These are phyloP conservation scores for Albophoma yamanashiensis DNA, from an alignment of 2,329 filamentous ascomycete genomes.

Conservation along the genomic window DNA sequence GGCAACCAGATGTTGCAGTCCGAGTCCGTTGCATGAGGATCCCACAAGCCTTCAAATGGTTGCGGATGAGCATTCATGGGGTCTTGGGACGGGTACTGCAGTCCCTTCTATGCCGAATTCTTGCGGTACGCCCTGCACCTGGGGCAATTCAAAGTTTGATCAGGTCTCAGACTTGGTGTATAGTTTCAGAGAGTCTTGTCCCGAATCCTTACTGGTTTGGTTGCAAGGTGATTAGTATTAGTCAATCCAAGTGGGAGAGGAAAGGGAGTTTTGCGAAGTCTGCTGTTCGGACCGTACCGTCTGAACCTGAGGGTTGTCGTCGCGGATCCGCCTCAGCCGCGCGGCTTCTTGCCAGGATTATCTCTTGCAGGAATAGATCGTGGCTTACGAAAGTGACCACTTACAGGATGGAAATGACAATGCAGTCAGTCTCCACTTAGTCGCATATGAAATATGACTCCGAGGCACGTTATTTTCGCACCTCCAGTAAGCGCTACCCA, in stretches of 20 bases:
- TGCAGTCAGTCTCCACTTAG: neutral
- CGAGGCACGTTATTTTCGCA: neutral
- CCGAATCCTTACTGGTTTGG: neutral
- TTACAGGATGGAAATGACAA: neutral
- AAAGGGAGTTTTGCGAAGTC: neutral
- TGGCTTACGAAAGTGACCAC: neutral
- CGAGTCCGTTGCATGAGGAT: neutral
- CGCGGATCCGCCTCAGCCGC: neutral
- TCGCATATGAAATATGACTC: neutral
- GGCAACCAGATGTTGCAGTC: neutral
- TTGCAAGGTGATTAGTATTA: neutral
- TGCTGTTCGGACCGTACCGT: neutral
- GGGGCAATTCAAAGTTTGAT: neutral
- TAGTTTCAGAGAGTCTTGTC: neutral
- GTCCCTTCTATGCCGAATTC: neutral
- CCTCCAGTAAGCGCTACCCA: neutral
- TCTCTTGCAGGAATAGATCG: neutral
- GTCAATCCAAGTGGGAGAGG: neutral
- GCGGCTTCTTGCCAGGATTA: neutral
- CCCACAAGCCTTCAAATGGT: neutral
- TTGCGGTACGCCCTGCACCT: neutral
- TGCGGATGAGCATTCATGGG: neutral
- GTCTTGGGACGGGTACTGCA: neutral
- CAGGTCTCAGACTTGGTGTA: neutral
- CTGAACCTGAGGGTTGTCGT: neutral